Evolutionary conservation across 108 stramenopile genomes (phyloP), one percentile per base, ranked within the genome.

Genomic region (Cyclotella cryptica): DNA sequence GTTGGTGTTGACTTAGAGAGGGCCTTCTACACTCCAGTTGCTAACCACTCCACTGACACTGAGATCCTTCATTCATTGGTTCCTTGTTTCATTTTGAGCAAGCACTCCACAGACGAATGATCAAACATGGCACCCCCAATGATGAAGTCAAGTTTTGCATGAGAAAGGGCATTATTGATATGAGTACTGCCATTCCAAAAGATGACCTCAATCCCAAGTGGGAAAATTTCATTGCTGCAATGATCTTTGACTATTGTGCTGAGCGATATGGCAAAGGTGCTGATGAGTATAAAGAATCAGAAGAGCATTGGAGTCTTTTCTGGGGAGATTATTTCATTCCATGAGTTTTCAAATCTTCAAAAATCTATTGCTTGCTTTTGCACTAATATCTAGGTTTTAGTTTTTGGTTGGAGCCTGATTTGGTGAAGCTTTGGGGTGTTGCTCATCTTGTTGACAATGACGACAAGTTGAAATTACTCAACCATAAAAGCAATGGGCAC

Each of bases 71-170:
- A n/a, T n/a, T 55, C 14, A 55, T 19, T 55, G 30, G 63, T 41
- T 64, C 35, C 39, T 15, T 41, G 41, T 64, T 64, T 64, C 63
- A 64, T 39, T 64, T 64, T 39, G 41, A 64, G 63, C 63, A 64
- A 19, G 63, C 39, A 40, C n/a, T 19, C 19, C 30, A 39, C 35
- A 64, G 63, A 41, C 30, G 41, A 39, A 64, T 64, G 63, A 42
- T 64, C 10, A 39, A 28, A 40, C n/a, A 12, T 39, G 63, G 63
- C 41, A 64, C 41, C 10, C 63, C 63, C 19, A 15, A 64, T 14
- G 41, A 42, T 15, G 63, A 64, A 39, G 41, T 64, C 19, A 41
- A 35, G 15, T 64, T 40, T 64, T 29, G 35, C 19, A 64, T 60
- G 58, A 27, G 24, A 60, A 21, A 29, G 17, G 58, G 58, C 27